Conservation (phyloP, 106 monocot genomes). For the Cymbidium sinense region DNA sequence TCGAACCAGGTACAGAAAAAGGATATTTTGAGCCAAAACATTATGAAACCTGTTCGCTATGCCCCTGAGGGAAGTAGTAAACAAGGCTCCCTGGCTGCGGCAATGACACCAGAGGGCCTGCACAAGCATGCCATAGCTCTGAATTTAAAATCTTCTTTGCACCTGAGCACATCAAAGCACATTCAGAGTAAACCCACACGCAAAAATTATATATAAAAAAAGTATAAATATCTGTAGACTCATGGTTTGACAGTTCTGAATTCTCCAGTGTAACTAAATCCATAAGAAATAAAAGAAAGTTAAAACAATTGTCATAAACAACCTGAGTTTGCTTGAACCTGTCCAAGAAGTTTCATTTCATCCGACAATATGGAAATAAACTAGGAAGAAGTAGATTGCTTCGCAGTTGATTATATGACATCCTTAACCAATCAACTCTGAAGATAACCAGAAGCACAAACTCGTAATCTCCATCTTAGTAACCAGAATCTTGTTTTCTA, state of each 20-base stretch:
- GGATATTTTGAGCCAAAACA: not conserved
- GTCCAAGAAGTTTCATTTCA: conserved; percentile 64
- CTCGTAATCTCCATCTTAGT: not conserved
- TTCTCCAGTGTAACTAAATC: not conserved
- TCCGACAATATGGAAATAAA: conserved; percentile 36
- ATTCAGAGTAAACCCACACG: not conserved
- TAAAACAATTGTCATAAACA: not conserved
- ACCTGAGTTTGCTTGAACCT: conserved; percentile 45
- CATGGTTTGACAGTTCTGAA: not conserved
- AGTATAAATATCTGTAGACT: not conserved
- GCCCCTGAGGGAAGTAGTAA: conserved; percentile 93
- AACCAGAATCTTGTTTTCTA: not conserved
- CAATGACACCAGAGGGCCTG: conserved; percentile 77
- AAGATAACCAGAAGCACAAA: not conserved
- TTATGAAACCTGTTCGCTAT: conserved; percentile 73
- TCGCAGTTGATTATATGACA: conserved; percentile 28
- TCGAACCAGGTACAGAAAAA: not conserved
- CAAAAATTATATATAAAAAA: conserved; percentile 4
- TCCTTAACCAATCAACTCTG: conserved; percentile 1
- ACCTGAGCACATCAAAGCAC: conserved; percentile 24
- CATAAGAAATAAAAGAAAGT: not conserved
- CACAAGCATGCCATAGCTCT: conserved; percentile 98
- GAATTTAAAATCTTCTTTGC: conserved; percentile 64
- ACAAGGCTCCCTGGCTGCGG: conserved; percentile 79
- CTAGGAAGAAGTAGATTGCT: conserved; percentile 12